These are phyloP conservation scores for Teratosphaeria epicoccoides DNA, from an alignment of 2,329 filamentous ascomycete genomes.

Conservation along the genomic window DNA sequence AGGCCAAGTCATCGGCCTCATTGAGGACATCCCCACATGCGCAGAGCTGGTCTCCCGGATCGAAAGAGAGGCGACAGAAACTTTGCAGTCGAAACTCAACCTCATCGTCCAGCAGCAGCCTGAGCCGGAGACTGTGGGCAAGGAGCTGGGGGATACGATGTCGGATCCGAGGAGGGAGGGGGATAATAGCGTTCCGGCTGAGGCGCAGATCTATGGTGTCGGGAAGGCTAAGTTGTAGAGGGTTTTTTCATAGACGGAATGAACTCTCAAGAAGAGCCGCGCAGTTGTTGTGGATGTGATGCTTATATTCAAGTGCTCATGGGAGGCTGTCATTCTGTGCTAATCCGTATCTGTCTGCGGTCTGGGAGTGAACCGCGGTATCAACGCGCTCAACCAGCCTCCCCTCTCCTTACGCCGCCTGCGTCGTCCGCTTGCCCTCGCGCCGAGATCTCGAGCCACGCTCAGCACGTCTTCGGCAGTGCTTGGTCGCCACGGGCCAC, in stretches of 20 bases:
- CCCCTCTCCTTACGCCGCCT: background rate
- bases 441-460: background rate
- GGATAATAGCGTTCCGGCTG: slow-evolving; percentile 29
- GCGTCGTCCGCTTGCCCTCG: background rate
- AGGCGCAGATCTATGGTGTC: slow-evolving; percentile 32
- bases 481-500: background rate
- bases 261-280: too few relatives aligned
- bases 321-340: too few relatives aligned
- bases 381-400: background rate
- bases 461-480: background rate
- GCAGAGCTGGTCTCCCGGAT: slow-evolving; percentile 36
- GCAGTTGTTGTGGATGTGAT: too few relatives aligned
- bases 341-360: background rate
- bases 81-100: slow-evolving; percentile 21
- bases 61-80: slow-evolving; percentile 27
- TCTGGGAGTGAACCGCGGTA: background rate
- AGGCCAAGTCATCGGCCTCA: slow-evolving; percentile 71
- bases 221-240: slow-evolving; percentile 25
- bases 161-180: slow-evolving; percentile 15
- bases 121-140: slow-evolving; percentile 21
- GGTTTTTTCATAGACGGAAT: background rate
- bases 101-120: slow-evolving; percentile 31
- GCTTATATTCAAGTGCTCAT: too few relatives aligned
- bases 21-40: slow-evolving; percentile 42
- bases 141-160: slow-evolving; percentile 14